Conservation (phyloP, 2,329 filamentous ascomycete species). For the Tolypocladium pustulatum region DNA sequence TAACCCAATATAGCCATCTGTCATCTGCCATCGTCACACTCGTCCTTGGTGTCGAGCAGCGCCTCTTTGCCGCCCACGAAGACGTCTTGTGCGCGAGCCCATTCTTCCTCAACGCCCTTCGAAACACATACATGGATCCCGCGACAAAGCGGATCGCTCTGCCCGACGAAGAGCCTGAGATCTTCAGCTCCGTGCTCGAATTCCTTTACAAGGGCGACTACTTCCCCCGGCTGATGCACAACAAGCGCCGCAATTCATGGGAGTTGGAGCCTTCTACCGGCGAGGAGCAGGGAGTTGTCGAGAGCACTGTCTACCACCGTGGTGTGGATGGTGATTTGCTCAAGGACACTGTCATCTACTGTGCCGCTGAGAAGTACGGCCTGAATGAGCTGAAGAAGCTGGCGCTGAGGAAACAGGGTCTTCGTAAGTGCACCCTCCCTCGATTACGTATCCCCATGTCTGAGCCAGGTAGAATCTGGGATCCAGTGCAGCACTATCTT, state of each 20-base stretch:
- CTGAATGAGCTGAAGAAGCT: constrained; percentile 78
- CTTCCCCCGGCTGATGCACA: constrained; percentile 71
- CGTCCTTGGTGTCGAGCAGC: constrained; percentile 68
- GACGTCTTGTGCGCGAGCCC: constrained; percentile 69
- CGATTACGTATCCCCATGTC: background rate
- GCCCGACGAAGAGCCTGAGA: constrained; percentile 77
- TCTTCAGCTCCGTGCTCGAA: constrained; percentile 83
- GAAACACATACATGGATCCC: constrained; percentile 23
- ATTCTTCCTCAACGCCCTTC: constrained; percentile 50
- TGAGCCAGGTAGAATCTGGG: constrained; percentile 46
- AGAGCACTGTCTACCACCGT: constrained; percentile 60
- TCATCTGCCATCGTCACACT: constrained; percentile 68
- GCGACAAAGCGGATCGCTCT: constrained; percentile 61
- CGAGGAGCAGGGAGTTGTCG: constrained; percentile 34
- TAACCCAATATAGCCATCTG: constrained; percentile 31
- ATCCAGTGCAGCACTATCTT: constrained; percentile 80
- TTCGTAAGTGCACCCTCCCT: constrained; percentile 41
- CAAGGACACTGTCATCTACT: constrained; percentile 87
- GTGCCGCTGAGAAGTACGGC: constrained; percentile 74
- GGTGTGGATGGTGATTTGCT: constrained; percentile 57
- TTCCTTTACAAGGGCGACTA: constrained; percentile 94
- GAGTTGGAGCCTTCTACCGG: constrained; percentile 57
- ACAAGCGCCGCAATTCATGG: constrained; percentile 72
- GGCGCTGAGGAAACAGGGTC: constrained; percentile 77
- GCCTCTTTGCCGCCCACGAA: constrained; percentile 87